A percentile compares a stretch with the other conserved stretches of the same genome.
Evolutionary conservation across 2,329 filamentous ascomycete genomes (phyloP).

Genomic region (Metarhizium robertsii): DNA sequence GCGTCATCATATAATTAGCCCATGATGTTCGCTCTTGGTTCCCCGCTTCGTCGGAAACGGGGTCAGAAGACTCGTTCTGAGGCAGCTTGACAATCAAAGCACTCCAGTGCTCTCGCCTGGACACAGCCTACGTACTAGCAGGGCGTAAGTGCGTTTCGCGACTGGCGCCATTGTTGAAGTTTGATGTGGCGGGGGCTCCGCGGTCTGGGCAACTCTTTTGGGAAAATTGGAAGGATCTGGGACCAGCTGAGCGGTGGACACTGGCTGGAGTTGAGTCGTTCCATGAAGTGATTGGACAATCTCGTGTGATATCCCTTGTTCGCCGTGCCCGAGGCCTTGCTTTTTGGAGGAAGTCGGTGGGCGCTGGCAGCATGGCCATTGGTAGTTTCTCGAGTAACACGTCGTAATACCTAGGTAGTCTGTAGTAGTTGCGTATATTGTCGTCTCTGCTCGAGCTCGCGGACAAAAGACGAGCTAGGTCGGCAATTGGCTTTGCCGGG

Average conservation of each 20-base stretch:
- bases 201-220: constrained; percentile 1
- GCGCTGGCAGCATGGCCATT: not conserved
- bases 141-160: not conserved
- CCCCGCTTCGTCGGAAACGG: constrained; percentile 1
- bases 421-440: too few species aligned
- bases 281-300: constrained; percentile 1
- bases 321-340: not conserved
- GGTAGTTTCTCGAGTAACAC: not conserved
- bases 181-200: not conserved
- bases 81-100: not conserved
- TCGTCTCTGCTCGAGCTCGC: not conserved
- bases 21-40: constrained; percentile 5
- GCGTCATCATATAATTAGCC: constrained; percentile 8
- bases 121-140: not conserved
- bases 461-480: not conserved
- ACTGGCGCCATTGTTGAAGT: not conserved
- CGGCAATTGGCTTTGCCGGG: not conserved
- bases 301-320: constrained; percentile 2
- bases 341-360: not conserved
- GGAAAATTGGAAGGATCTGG: not conserved
- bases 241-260: constrained; percentile 1
- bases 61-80: constrained; percentile 10
- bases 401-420: not conserved
- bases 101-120: not conserved
- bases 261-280: not conserved